These are phyloP conservation scores for Aspergillus haitiensis DNA, from an alignment of 495 filamentous ascomycete genomes.

Conservation along the genomic window DNA sequence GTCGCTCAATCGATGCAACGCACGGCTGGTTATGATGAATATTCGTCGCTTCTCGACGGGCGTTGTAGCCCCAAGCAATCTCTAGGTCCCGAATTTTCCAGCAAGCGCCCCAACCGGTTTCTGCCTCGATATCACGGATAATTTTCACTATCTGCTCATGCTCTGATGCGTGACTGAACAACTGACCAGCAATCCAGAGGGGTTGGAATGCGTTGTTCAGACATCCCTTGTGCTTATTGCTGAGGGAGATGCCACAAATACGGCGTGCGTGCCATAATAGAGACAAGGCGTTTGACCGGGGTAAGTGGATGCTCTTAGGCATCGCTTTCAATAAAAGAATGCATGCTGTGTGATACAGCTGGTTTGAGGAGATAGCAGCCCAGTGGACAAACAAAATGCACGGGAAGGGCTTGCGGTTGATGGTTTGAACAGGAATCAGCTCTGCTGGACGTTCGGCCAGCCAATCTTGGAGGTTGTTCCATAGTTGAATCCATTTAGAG, in stretches of 20 bases:
- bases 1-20: constrained; percentile 1
- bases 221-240: constrained; percentile 49
- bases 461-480: constrained; percentile 48
- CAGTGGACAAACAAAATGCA: constrained; percentile 46
- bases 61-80: constrained; percentile 45
- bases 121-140: constrained; percentile 42
- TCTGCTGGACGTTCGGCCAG: constrained; percentile 39
- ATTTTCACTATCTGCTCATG: constrained; percentile 45
- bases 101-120: constrained; percentile 48
- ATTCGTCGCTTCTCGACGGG: constrained; percentile 15
- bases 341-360: constrained; percentile 50
- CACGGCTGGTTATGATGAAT: constrained; percentile 9
- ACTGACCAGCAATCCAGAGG: constrained; percentile 48
- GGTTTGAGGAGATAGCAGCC: constrained; percentile 52
- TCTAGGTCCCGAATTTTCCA: constrained; percentile 51
- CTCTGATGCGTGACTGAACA: constrained; percentile 47
- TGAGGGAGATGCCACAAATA: constrained; percentile 49
- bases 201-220: constrained; percentile 53
- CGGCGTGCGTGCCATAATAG: constrained; percentile 50
- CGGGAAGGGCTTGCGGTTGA: constrained; percentile 40
- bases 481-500: constrained; percentile 39
- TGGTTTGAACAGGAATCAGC: constrained; percentile 38
- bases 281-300: constrained; percentile 26
- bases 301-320: constrained; percentile 36
- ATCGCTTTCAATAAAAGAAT: constrained; percentile 44